These are phyloP conservation scores for Xylariaceae sp. DNA, from an alignment of 2,329 filamentous ascomycete genomes.

Conservation along the genomic window DNA sequence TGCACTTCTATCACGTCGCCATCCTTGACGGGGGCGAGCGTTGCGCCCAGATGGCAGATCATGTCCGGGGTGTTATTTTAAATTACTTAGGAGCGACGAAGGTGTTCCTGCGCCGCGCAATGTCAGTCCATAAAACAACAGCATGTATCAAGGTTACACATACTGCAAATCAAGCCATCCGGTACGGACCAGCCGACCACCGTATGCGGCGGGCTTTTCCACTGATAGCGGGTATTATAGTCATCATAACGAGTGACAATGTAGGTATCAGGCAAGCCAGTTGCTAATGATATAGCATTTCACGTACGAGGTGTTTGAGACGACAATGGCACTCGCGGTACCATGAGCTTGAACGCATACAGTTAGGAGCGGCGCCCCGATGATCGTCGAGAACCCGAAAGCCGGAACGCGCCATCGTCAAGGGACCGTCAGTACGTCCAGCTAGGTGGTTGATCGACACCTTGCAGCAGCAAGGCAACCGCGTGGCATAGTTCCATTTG, in stretches of 20 bases:
- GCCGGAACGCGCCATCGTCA: constrained; percentile 6
- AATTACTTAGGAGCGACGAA: constrained; percentile 32
- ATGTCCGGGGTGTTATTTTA: constrained; percentile 31
- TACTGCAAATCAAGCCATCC: constrained; percentile 34
- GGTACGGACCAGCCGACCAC: constrained; percentile 37
- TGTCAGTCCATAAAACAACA: not conserved
- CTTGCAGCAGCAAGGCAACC: constrained; percentile 1
- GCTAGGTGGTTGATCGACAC: constrained; percentile 9
- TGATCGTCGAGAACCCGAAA: constrained; percentile 10
- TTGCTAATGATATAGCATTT: not conserved
- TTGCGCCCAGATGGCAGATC: constrained; percentile 34
- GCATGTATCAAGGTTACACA: not conserved
- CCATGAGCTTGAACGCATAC: constrained; percentile 28
- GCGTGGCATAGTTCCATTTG: not conserved
- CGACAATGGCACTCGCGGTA: constrained; percentile 33
- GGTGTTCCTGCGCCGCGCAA: constrained; percentile 25
- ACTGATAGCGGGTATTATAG: constrained; percentile 37
- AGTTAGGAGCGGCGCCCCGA: constrained; percentile 19
- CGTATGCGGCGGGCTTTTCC: constrained; percentile 28
- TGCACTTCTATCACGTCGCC: constrained; percentile 33
- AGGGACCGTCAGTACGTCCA: constrained; percentile 4
- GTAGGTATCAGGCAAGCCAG: constrained; percentile 3
- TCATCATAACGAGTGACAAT: constrained; percentile 31
- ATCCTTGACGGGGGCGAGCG: constrained; percentile 32
- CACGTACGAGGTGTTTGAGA: constrained; percentile 34